phyloP scores from a whole-genome alignment of 176 grass and related monocot species.

The Sorghum bicolor region Sorghum_bicolor_NCBIv3 NC_012872.2:8145501-8146000 shows the following conservation, averaged over 20 bases:
- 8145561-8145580: neutral
- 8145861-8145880: too few relatives aligned
- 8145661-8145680: neutral
- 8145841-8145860: too few relatives aligned
- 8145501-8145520: conserved; percentile 3
- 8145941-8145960: too few relatives aligned
- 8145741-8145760: neutral
- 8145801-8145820: neutral
- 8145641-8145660: neutral
- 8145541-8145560: neutral
- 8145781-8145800: neutral
- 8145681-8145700: neutral
- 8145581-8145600: neutral
- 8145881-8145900: too few relatives aligned
- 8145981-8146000: too few relatives aligned
- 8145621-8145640: neutral
- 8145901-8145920: too few relatives aligned
- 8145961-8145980: too few relatives aligned
- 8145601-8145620: neutral
- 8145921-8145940: too few relatives aligned
- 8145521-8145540: conserved; percentile 8
- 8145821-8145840: neutral
- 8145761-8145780: too few relatives aligned
- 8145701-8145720: too few relatives aligned
- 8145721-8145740: neutral